A percentile compares a stretch with the other conserved stretches of the same genome.
Conservation (phyloP, 164 flowering plant species). For the Litsea cubeba region DNA sequence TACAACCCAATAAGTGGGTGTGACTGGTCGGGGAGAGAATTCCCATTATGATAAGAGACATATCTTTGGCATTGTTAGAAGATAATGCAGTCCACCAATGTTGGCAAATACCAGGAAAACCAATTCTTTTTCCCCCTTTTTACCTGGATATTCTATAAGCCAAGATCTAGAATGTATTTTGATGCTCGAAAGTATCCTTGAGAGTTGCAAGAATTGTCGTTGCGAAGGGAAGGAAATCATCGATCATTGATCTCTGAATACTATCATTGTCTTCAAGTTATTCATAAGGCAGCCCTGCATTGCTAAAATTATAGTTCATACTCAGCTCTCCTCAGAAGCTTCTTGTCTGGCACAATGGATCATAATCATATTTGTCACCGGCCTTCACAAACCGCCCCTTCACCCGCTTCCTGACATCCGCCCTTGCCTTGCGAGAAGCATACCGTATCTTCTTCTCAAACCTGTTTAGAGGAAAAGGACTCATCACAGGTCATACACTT, state of each 20-base stretch:
- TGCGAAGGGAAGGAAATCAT: conserved; percentile 15
- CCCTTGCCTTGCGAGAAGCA: conserved; percentile 56
- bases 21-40: background rate
- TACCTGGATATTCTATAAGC: conserved; percentile 4
- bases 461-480: conserved; percentile 20
- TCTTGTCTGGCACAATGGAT: conserved; percentile 41
- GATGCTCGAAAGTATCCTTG: background rate
- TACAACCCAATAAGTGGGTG: background rate
- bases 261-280: conserved; percentile 12
- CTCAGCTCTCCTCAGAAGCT: conserved; percentile 37
- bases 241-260: conserved; percentile 6
- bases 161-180: background rate
- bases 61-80: background rate
- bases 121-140: background rate
- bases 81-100: background rate
- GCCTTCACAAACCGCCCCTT: conserved; percentile 64
- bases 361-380: conserved; percentile 52
- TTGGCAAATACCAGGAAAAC: conserved; percentile 1
- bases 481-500: background rate
- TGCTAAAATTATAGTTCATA: conserved; percentile 26
- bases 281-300: conserved; percentile 13
- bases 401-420: conserved; percentile 54
- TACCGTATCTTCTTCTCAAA: conserved; percentile 60
- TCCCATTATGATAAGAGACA: background rate
- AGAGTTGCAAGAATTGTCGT: conserved; percentile 13